Conservation (phyloP, 805 yeast genomes). For the Spathaspora passalidarum region DNA sequence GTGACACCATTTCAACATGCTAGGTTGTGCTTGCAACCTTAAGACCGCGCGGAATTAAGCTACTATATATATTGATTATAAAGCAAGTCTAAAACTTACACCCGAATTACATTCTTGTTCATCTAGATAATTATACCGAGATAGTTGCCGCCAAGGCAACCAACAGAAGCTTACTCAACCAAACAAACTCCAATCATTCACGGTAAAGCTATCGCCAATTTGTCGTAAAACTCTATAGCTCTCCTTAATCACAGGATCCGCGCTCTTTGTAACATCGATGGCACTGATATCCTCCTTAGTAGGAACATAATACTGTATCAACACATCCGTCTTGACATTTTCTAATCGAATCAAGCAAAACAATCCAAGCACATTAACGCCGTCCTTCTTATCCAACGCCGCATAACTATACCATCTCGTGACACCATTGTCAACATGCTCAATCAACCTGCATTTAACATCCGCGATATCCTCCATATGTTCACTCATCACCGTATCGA, state of each 20-base stretch:
- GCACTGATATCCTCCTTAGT: slow-evolving; percentile 9
- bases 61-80: too few relatives aligned
- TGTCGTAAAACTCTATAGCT: slow-evolving; percentile 23
- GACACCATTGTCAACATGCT: not conserved
- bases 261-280: not conserved
- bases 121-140: too few relatives aligned
- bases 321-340: slow-evolving; percentile 55
- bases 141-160: too few relatives aligned
- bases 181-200: slow-evolving; percentile 49
- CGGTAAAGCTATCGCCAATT: slow-evolving; percentile 26
- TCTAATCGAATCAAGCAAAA: slow-evolving; percentile 55
- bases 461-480: slow-evolving; percentile 59
- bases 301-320: slow-evolving; percentile 61
- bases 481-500: slow-evolving; percentile 42
- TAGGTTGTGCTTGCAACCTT: too few relatives aligned
- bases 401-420: slow-evolving; percentile 4
- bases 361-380: slow-evolving; percentile 33
- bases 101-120: too few relatives aligned
- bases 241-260: not conserved
- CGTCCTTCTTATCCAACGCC: not conserved
- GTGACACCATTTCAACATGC: too few relatives aligned
- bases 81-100: too few relatives aligned
- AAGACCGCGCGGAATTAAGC: too few relatives aligned
- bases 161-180: too few relatives aligned
- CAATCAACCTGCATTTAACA: slow-evolving; percentile 12